phyloP scores from a whole-genome alignment of 768 basidiomycete genomes.

The Pholiota microspora region DNA sequence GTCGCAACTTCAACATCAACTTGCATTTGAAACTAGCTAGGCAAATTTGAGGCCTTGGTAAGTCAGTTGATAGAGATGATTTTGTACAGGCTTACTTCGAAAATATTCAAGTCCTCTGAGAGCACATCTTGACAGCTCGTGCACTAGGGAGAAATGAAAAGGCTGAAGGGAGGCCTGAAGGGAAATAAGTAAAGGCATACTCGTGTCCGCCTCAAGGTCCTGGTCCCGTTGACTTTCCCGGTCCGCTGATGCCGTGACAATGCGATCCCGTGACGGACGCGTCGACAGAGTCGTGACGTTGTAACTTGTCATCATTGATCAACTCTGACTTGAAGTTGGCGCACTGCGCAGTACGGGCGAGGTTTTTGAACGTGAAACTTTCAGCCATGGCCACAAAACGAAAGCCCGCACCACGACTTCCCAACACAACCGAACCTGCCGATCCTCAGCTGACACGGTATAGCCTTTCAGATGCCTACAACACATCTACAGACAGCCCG shows the following conservation, averaged over 20 bases:
- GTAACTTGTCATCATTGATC: too few species aligned
- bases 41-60: too few species aligned
- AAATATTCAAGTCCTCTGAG: not conserved
- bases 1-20: too few species aligned
- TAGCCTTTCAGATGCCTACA: constrained; percentile 26
- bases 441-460: constrained; percentile 30
- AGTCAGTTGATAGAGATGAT: too few species aligned
- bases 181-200: not conserved
- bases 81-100: not conserved
- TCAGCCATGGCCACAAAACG: constrained; percentile 27
- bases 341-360: too few species aligned
- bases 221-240: too few species aligned
- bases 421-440: constrained; percentile 20
- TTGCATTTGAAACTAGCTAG: not conserved
- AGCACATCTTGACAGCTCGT: not conserved
- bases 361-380: too few species aligned
- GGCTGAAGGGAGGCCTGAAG: too few species aligned
- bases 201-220: too few species aligned
- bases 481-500: constrained; percentile 16
- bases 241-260: not conserved
- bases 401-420: constrained; percentile 31
- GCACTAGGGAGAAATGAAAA: too few species aligned
- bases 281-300: too few species aligned
- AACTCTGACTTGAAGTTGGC: too few species aligned
- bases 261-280: constrained; percentile 26